Evolutionary conservation across 257 asterid species (phyloP), one percentile per base, ranked within the genome.

Genomic region (Penstemon davidsonii): DNA sequence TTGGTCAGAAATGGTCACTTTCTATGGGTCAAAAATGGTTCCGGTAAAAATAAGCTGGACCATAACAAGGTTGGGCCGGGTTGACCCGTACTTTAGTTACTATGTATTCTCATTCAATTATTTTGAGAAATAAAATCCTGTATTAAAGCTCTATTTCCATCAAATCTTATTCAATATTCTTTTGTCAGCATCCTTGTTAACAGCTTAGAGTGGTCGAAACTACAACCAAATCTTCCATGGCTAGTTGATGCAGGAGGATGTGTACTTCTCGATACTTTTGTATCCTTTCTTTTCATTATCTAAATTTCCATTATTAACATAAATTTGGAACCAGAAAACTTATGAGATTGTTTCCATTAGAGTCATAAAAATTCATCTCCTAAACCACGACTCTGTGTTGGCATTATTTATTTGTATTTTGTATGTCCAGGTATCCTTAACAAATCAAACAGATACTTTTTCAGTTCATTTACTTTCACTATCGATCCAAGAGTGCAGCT

Each of bases 161-260:
- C 33, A 25, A 25, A 25, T 25, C 33, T 25, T 25, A 25, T 25
- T 25, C 33, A 1, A 25, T 25, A 1, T 25, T 25, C 33, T 25
- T 25, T 2, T 25, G 46, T 49, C 87, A 86, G 96, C 81, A 89
- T 89, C 64, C 91, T 89, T 58, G 79, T 82, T 66, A 85, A 64
- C 76, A 85, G 96, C 83, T 68, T 73, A 69, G 71, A 74, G 13
- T 89, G 95, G 96, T 74, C 78, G 7, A 83, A 80, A 71, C 7
- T 89, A 55, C 67, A 60, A 46, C 88, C 90, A 38, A 89, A 89
- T 71, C 82, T 89, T 18, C 90, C 96, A 19, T 89, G 96, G 96
- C 64, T 89, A 73, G 91, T 86, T 69, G 96, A 88, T 63, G 76
- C 94, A 13, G 79, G 77, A 38, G 95, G 96, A 59, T 89, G 96